Evolutionary conservation across 176 grass and related monocot genomes (phyloP).

Genomic region (Aechmea fasciata): DNA sequence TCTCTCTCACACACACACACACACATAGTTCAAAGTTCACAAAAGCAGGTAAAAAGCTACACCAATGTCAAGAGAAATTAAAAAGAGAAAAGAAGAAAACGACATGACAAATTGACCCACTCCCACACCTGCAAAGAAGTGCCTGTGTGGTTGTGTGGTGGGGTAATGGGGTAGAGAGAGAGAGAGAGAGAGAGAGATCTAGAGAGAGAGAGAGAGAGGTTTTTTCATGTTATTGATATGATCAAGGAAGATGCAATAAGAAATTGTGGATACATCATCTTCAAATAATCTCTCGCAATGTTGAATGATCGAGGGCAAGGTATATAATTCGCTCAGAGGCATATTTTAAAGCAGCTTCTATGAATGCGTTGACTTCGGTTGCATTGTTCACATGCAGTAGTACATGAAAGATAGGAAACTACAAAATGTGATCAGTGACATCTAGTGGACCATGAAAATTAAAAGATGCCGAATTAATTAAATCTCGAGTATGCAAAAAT

Average conservation of each 20-base stretch:
- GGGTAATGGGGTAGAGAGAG: background rate
- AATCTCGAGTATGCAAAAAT: too few species aligned
- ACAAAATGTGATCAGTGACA: too few species aligned
- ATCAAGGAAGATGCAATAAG: background rate
- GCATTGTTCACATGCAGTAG: background rate
- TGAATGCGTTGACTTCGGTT: background rate
- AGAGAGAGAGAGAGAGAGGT: constrained; percentile 3
- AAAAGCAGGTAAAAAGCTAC: constrained; percentile 12
- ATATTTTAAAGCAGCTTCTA: background rate
- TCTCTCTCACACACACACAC: too few species aligned
- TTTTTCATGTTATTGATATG: background rate
- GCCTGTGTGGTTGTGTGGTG: background rate
- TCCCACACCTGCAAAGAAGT: background rate
- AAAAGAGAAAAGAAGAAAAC: constrained; percentile 11
- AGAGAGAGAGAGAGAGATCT: background rate
- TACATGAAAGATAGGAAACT: too few species aligned
- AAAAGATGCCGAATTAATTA: too few species aligned
- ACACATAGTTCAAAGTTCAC: constrained; percentile 5
- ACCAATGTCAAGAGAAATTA: background rate
- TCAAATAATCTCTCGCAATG: background rate
- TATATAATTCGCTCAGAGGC: background rate
- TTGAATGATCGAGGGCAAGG: background rate
- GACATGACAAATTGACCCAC: constrained; percentile 8
- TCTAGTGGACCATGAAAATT: too few species aligned
- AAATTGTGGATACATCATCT: background rate